Evolutionary conservation across 345 rosid genomes (phyloP).

Genomic region (Mallotus nudiflorus): DNA sequence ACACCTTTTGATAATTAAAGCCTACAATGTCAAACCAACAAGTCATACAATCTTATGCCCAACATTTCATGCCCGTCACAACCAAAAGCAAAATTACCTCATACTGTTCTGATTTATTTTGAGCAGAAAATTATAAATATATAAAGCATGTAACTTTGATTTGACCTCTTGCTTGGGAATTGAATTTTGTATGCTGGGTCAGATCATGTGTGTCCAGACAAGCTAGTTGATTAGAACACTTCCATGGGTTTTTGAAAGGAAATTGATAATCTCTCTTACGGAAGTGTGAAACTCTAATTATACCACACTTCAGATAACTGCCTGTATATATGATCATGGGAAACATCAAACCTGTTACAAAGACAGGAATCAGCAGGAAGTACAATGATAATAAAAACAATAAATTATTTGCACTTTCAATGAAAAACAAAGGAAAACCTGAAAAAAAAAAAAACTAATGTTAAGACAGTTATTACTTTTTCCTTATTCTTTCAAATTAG

Average conservation of each 20-base stretch:
- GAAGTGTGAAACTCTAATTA: slow-evolving; percentile 36
- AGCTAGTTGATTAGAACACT: slow-evolving; percentile 24
- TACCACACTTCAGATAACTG: slow-evolving; percentile 31
- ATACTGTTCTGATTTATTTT: not conserved
- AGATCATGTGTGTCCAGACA: slow-evolving; percentile 3
- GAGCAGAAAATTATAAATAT: not conserved
- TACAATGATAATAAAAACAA: not conserved
- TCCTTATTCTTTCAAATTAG: no score
- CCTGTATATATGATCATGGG: slow-evolving; percentile 30
- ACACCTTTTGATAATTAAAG: slow-evolving; percentile 35
- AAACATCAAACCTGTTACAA: slow-evolving; percentile 35
- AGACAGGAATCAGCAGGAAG: not conserved
- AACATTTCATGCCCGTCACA: not conserved
- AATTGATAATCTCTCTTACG: slow-evolving; percentile 22
- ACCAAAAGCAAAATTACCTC: not conserved
- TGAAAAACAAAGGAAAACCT: no score
- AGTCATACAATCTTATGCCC: slow-evolving; percentile 18
- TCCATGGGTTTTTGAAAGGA: slow-evolving; percentile 18
- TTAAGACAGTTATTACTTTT: no score
- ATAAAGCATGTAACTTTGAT: slow-evolving; percentile 1
- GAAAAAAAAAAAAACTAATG: no score
- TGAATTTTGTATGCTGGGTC: slow-evolving; percentile 15
- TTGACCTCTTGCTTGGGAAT: slow-evolving; percentile 14
- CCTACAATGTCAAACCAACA: slow-evolving; percentile 39
- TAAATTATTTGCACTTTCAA: not conserved